Evolutionary conservation across 148 eudicot species (phyloP), one percentile per base, ranked within the genome.

Genomic region (Rhododendron griersonianum): DNA sequence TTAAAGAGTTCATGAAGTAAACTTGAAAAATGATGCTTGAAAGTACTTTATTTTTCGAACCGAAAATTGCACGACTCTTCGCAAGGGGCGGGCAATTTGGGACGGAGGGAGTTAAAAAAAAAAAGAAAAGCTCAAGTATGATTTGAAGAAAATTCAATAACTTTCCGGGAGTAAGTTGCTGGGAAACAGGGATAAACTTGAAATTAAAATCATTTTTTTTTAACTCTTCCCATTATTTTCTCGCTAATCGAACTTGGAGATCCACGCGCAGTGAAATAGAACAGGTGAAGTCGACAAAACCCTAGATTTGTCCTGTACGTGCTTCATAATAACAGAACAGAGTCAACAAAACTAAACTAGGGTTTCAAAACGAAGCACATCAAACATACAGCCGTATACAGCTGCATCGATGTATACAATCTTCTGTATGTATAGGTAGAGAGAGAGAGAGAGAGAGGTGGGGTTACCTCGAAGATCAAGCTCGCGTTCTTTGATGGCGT

Each of bases 381-480:
- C 37, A 3, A n/a, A 16, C 33, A 74, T 3, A 50, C 0, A 11
- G 25, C 47, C 16, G 18, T 1, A 41, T 41, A 78, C 21, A 41
- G 19, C 4, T 19, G 15, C 18, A 33, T 7, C 50, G 28, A 18
- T 18, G 7, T 7, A 11, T 5, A 82, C 30, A 28, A 50, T 45
- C 48, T 45, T 19, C 44, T 25, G 44, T n/a, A 82, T 28, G 21
- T 4, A 87, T 16, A n/a, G 2, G 45, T 45, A 30, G 33, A n/a
- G 21, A 77, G 76, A 33, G 39, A 11, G 28, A 18, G 4, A 47
- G 48, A 28, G 25, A 15, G 4, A 30, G 4, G 35, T 7, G 61
- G 74, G 41, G 63, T 50, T 45, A 97, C 99, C 99, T 93, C 99
- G 94, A 84, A 97, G 99, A 94, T 97, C 99, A 61, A 97, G 87